Evolutionary conservation across 495 filamentous ascomycete genomes (phyloP), one percentile per base, ranked within the genome.

Genomic region (Hyaloscypha hepaticicola): DNA sequence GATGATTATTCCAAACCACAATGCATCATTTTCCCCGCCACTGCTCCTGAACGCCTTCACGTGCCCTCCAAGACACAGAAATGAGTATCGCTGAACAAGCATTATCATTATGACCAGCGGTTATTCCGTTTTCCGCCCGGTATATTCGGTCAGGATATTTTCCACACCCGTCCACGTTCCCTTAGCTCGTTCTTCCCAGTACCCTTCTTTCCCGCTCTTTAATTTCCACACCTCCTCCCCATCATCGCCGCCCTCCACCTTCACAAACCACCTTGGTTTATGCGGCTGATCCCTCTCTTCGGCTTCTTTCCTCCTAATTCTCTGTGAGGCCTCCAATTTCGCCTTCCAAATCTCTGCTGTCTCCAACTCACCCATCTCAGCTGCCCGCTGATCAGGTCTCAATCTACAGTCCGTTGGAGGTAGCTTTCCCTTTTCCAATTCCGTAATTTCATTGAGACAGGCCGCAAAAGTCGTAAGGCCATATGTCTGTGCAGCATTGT

Each of bases 381-480:
- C 83, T 1, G 92, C 86, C n/a, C 90, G 81, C 79, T 98, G 96
- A 71, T 99, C 95, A n/a, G 92, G 95, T 28, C 95, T 80, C 28
- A 97, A 77, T 53, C 95, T 78, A 5, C 83, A 87, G 73, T 99
- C 95, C 0, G 93, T 97, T 7, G 85, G 80, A 12, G 95, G 89
- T 1, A 96, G 75, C 28, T 83, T 83, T 0, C 79, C 82, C 49
- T 86, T 79, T 73, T 99, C 95, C 12, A 97, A 79, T 0, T 80
- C 60, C 0, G 96, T 98, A 56, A 96, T 85, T 73, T 99, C 91
- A 70, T 99, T 99, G 5, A 99, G 79, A 8, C 82, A 71, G 0
- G 92, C 93, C 0, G 95, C 93, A 68, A 98, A 99, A 5, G 81
- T 77, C 0, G 95, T 95, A 64, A 97, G 81, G 1, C 95, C 95